Evolutionary conservation across 768 basidiomycete genomes (phyloP), one percentile per base, ranked within the genome.

Genomic region (Suillus cothurnatus): DNA sequence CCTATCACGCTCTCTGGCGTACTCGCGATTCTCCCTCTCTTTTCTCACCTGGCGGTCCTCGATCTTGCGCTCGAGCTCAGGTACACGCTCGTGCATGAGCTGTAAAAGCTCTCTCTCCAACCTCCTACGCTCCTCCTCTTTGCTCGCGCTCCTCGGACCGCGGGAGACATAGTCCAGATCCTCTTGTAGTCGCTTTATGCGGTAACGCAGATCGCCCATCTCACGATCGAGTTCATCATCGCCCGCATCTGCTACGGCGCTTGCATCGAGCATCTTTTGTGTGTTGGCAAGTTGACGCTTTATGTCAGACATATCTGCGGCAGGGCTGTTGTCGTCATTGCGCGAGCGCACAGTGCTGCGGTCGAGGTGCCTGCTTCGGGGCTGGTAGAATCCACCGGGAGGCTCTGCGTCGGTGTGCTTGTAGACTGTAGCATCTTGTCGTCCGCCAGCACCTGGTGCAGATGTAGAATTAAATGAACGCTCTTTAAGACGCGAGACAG

Each of bases 211-310:
- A 68, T 96, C 93, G 8, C 90, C 86, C 79, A 97, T 84, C 77
- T 99, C 97, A 53, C 90, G 85, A 62, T 96, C 93, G n/a, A 99
- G 82, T 59, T 84, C 91, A 63, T 97, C 95, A 71, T 98, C 95
- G 66, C 97, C 95, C 3, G 81, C 86, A 61, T 86, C 87, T 23
- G 83, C 87, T n/a, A 88, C 88, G 0, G 88, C 81, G 5, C 84
- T 83, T 31, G 86, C 85, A 68, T 98, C 95, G 4, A 98, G 83
- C 85, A 90, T 85, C 61, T 87, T 84, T 12, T 92, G 90, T 0
- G 95, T 90, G 69, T 87, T 92, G 61, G 88, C 84, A 1, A 99
- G 81, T 72, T 88, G 86, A 11, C 92, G 86, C 77, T 94, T 95
- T 82, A 97, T 88, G 70, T 95, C 93, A n/a, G 84, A 84, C 19